A percentile compares a stretch with the other conserved stretches of the same genome.
phyloP scores from a whole-genome alignment of 495 filamentous ascomycete genomes.

The Echria macrotheca region DNA sequence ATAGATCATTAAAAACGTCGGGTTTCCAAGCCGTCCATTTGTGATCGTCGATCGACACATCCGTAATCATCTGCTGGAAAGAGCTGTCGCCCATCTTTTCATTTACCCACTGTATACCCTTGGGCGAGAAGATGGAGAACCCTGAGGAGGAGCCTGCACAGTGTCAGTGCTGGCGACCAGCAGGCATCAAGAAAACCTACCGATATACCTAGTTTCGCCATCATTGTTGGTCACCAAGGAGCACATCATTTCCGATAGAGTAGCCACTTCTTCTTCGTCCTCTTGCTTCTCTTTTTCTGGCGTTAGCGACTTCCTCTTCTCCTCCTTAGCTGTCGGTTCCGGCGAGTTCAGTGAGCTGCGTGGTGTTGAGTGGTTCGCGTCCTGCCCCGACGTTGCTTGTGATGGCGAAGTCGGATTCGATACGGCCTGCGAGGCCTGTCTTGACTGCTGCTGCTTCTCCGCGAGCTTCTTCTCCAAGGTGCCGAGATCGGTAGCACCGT shows the following conservation, averaged over 20 bases:
- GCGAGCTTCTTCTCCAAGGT: conserved; percentile 77
- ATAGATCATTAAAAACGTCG: conserved; percentile 91
- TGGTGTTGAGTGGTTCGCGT: conserved; percentile 52
- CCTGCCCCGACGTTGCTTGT: conserved; percentile 35
- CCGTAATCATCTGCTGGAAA: conserved; percentile 93
- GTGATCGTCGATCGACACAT: conserved; percentile 73
- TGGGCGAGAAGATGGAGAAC: conserved; percentile 91
- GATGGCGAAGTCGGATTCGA: conserved; percentile 45
- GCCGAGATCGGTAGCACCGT: conserved; percentile 81
- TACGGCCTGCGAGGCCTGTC: conserved; percentile 39
- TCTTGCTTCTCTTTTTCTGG: conserved; percentile 34
- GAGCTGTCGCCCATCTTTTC: conserved; percentile 92
- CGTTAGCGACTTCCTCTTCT: conserved; percentile 29
- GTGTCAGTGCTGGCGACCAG: too few relatives aligned
- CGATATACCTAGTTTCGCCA: conserved; percentile 94
- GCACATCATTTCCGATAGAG: conserved; percentile 97
- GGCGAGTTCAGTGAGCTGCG: conserved; percentile 57
- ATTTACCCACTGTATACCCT: conserved; percentile 98
- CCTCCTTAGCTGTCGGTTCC: conserved; percentile 49
- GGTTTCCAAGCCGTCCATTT: conserved; percentile 97
- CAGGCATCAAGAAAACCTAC: conserved; percentile 46
- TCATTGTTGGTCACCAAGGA: conserved; percentile 96
- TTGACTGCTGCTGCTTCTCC: conserved; percentile 50
- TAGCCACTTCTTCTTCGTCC: conserved; percentile 85
- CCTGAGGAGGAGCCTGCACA: conserved; percentile 87